Percentiles rank a stretch among this genome's conserved stretches.
Evolutionary conservation across 2,329 filamentous ascomycete genomes (phyloP).

Genomic region (Alternaria metachromatica): DNA sequence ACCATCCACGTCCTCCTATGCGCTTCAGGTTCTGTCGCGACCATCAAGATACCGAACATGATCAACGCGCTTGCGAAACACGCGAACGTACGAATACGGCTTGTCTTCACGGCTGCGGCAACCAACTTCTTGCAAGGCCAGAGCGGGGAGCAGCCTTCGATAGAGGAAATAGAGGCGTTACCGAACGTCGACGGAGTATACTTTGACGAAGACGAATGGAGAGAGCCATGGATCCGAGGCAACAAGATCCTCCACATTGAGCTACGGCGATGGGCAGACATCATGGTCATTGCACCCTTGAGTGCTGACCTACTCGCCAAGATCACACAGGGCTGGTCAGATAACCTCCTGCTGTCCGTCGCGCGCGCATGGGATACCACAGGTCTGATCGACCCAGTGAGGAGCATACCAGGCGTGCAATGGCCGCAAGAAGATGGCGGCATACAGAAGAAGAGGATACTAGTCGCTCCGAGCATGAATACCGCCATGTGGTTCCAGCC

Average conservation of each 20-base stretch:
- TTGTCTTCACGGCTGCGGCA: constrained; percentile 79
- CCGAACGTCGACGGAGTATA: constrained; percentile 83
- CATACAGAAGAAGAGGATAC: constrained; percentile 63
- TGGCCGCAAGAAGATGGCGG: constrained; percentile 25
- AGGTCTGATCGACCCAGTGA: constrained; percentile 40
- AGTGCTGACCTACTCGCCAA: constrained; percentile 88
- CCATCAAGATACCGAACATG: constrained; percentile 72
- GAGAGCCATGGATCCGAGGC: constrained; percentile 76
- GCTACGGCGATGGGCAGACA: constrained; percentile 79
- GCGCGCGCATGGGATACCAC: constrained; percentile 85
- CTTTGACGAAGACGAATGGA: constrained; percentile 86
- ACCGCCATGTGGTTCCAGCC: constrained; percentile 90
- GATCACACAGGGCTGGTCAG: constrained; percentile 76
- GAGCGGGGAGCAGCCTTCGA: constrained; percentile 74
- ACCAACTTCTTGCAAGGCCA: constrained; percentile 79
- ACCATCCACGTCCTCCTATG: constrained; percentile 68
- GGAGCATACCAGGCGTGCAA: constrained; percentile 33
- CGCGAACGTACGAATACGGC: constrained; percentile 74
- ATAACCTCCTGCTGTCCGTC: constrained; percentile 75
- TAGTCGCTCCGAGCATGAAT: constrained; percentile 87
- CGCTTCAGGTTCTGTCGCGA: constrained; percentile 79
- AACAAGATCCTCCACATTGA: constrained; percentile 90
- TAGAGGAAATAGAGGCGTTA: constrained; percentile 64
- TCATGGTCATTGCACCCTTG: constrained; percentile 81
- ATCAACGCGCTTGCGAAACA: constrained; percentile 61